Base-by-base conservation (phyloP, 768 basidiomycete genomes). In the Heimioporus sp. region DNA sequence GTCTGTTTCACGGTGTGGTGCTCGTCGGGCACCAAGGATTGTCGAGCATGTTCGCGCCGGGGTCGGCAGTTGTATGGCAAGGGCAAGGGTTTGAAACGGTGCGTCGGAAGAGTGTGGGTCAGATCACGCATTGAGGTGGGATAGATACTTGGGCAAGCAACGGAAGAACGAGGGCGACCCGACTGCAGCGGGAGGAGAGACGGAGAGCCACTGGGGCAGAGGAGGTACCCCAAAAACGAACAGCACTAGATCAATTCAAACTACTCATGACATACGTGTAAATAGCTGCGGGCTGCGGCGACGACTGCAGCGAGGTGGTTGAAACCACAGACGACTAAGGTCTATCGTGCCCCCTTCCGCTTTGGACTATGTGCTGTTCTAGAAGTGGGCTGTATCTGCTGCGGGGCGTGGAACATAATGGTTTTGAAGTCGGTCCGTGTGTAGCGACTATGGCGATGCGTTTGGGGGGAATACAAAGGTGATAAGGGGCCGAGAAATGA, bases 151-250 rank as follows among this genome's bases (percentile, higher is more conserved):
- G 55, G n/a, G 90, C 62, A 97, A 94, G 75, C 90, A 96, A 70
- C 83, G 92, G 66, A 93, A 95, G 76, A 97, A 98, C 63, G 90
- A 98, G 44, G 82, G 98, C 56, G 94, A 98, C 66, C 91, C 92
- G 20, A 77, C 80, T 21, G 77, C 80, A 20, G 88, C 74, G 70
- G 54, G 76, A 78, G 50, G 77, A 81, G 54, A 73, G 70, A 50
- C 65, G 67, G 30, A 21, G 57, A 24, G 72, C 68, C 28, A 73
- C n/a, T n/a, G n/a, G 68, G 35, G 71, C 65, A 32, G 61, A 60
- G 43, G 47, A 65, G 19, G 64, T 62, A 39, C 53, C 65, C 19
- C 55, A 46, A 48, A 63, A 72, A 45, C 62, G 67, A 5, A 71
- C 71, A 7, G 71, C 71, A 3, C 54, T 72, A 12, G 69, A 73